phyloP scores from a whole-genome alignment of 2,329 filamentous ascomycete genomes.

The Calonectria fujianensis region DNA sequence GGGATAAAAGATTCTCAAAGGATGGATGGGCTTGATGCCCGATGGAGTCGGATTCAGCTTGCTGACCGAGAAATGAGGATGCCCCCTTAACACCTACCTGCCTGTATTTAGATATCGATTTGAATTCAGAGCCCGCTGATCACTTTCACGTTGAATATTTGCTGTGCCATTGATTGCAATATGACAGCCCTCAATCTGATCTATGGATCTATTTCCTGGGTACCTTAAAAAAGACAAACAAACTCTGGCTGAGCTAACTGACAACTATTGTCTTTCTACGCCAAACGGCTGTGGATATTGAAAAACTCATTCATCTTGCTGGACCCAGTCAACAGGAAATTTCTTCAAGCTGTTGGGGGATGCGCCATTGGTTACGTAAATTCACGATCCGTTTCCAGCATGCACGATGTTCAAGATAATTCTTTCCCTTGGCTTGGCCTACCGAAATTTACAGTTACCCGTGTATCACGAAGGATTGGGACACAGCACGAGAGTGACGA shows the following conservation, averaged over 20 bases:
- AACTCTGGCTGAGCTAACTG: neutral
- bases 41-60: constrained; percentile 36
- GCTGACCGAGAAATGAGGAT: constrained; percentile 47
- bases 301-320: neutral
- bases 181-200: neutral
- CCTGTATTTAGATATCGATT: constrained; percentile 53
- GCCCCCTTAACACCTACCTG: constrained; percentile 29
- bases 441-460: neutral
- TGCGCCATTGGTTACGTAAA: neutral
- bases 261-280: neutral
- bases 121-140: constrained; percentile 48
- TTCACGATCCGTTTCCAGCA: neutral
- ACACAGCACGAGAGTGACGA: neutral
- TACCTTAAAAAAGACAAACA: neutral
- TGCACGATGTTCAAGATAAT: neutral
- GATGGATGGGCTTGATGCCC: constrained; percentile 41
- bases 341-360: neutral
- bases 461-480: neutral
- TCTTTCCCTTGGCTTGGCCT: neutral
- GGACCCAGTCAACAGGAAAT: neutral
- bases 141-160: constrained; percentile 11
- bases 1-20: constrained; percentile 44
- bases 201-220: neutral
- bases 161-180: constrained; percentile 2
- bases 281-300: neutral